These are phyloP conservation scores for Russula ochroleuca DNA, from an alignment of 768 basidiomycete species.

Conservation along the genomic window DNA sequence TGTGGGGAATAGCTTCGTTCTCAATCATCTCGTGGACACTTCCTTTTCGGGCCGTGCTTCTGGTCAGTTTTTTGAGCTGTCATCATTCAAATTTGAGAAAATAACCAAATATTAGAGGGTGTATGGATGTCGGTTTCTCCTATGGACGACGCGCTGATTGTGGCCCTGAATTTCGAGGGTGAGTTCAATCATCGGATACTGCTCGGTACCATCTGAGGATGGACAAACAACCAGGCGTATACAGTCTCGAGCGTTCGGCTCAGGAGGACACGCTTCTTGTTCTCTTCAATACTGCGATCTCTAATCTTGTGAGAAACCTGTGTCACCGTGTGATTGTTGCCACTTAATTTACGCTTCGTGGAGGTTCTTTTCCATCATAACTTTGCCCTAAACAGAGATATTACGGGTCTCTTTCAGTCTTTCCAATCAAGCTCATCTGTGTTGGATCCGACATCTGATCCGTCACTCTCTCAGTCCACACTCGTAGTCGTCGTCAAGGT, in stretches of 20 bases:
- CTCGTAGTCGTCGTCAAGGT: constrained; percentile 66
- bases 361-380: constrained; percentile 65
- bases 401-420: constrained; percentile 56
- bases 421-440: constrained; percentile 57
- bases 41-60: constrained; percentile 64
- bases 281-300: constrained; percentile 61
- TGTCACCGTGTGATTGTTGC: not conserved
- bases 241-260: constrained; percentile 59
- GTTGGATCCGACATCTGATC: constrained; percentile 56
- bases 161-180: constrained; percentile 66
- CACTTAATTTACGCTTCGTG: not conserved
- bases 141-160: constrained; percentile 49
- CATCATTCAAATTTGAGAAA: not conserved
- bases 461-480: constrained; percentile 54
- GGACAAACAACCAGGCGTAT: constrained; percentile 43
- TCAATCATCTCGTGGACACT: constrained; percentile 60
- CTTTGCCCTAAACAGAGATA: constrained; percentile 57
- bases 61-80: constrained; percentile 28
- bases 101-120: constrained; percentile 39
- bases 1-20: constrained; percentile 55
- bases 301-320: constrained; percentile 45
- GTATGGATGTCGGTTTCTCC: constrained; percentile 69
- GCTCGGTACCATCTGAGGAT: not conserved
- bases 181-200: not conserved
- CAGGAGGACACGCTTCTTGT: constrained; percentile 63